A percentile compares a stretch with the other conserved stretches of the same genome.
These are phyloP conservation scores for Saraca asoca DNA, from an alignment of 331 rosid species.

Conservation along the genomic window DNA sequence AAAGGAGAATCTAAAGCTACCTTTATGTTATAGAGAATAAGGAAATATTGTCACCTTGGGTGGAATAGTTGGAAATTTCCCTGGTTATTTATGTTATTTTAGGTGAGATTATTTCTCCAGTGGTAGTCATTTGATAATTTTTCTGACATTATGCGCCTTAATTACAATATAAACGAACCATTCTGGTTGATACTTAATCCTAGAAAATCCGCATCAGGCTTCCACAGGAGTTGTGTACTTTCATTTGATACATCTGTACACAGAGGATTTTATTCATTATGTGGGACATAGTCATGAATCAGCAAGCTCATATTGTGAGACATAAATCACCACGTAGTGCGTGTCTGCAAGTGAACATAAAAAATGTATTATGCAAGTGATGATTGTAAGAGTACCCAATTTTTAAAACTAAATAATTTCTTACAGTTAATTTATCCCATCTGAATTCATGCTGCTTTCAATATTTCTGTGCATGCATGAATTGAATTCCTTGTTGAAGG, in stretches of 20 bases:
- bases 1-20: neutral
- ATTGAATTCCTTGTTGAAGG: too few species aligned
- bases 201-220: neutral
- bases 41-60: neutral
- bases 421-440: too few species aligned
- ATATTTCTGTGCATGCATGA: too few species aligned
- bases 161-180: neutral
- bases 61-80: neutral
- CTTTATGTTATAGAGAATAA: neutral
- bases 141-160: neutral
- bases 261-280: too few species aligned
- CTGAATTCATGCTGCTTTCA: too few species aligned
- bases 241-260: conserved; percentile 22
- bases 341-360: neutral
- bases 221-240: conserved; percentile 7
- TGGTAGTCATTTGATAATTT: neutral
- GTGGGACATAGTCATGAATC: too few species aligned
- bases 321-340: too few species aligned
- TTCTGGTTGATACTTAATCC: neutral
- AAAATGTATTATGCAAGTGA: conserved; percentile 14
- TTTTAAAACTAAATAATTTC: too few species aligned
- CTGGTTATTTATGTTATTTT: neutral
- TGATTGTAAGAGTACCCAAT: neutral
- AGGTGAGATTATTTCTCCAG: neutral
- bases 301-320: too few species aligned